These are phyloP conservation scores for Cutaneotrichosporon curvatum DNA, from an alignment of 1,284 basidiomycete genomes.

Conservation along the genomic window DNA sequence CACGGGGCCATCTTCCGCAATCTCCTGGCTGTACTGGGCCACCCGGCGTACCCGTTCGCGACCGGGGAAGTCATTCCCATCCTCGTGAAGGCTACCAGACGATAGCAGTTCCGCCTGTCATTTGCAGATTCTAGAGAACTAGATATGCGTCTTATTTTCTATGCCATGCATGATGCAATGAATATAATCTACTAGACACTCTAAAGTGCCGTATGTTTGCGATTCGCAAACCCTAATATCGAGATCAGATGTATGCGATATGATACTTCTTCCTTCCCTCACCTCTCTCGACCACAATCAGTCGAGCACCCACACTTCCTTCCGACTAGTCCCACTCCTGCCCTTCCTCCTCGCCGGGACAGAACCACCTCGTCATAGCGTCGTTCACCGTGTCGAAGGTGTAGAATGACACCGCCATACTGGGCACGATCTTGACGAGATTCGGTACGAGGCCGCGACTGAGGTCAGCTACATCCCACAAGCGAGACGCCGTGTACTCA, in stretches of 20 bases:
- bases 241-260: no score
- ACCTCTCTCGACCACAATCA: neutral
- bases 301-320: neutral
- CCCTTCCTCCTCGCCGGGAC: slow-evolving; percentile 18
- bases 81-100: slow-evolving; percentile 37
- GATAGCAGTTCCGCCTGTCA: no score
- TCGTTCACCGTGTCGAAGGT: slow-evolving; percentile 47
- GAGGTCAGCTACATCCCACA: neutral
- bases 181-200: no score
- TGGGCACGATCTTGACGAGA: slow-evolving; percentile 76
- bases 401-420: slow-evolving; percentile 68
- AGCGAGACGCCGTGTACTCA: slow-evolving; percentile 18
- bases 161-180: no score
- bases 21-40: slow-evolving; percentile 39
- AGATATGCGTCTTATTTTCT: no score
- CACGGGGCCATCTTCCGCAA: slow-evolving; percentile 47
- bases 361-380: slow-evolving; percentile 20
- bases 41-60: slow-evolving; percentile 39
- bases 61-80: slow-evolving; percentile 47
- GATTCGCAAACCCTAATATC: no score
- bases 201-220: no score
- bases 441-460: slow-evolving; percentile 87
- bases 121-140: no score
- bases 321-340: neutral
- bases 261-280: no score